Conservation (phyloP, 208 protist genomes). For the Trypanosoma avium region DNA sequence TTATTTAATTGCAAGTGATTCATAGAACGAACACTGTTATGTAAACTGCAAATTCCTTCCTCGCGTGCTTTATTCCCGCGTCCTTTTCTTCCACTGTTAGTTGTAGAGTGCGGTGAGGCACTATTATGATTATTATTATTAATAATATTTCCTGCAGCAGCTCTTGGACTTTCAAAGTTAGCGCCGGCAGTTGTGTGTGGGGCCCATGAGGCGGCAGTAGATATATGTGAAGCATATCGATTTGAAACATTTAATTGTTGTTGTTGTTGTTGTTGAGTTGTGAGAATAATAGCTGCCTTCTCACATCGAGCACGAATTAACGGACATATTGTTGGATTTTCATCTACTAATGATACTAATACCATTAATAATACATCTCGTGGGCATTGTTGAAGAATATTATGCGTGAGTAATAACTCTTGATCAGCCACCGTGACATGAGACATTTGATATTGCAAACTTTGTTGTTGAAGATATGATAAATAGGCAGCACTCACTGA, state of each 20-base stretch:
- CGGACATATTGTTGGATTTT: constrained; percentile 54
- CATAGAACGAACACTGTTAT: constrained; percentile 75
- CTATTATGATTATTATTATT: constrained; percentile 27
- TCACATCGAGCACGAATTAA: constrained; percentile 58
- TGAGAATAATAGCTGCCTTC: constrained; percentile 26
- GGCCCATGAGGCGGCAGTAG: constrained; percentile 48
- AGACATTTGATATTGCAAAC: constrained; percentile 28
- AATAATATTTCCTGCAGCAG: too few relatives aligned
- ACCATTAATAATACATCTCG: constrained; percentile 56
- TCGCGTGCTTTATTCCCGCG: constrained; percentile 66
- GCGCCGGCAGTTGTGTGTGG: constrained; percentile 10
- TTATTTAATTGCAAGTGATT: constrained; percentile 84
- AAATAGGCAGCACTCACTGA: constrained; percentile 14
- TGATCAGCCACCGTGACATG: constrained; percentile 48
- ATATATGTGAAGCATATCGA: too few relatives aligned
- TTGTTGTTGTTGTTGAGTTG: constrained; percentile 17
- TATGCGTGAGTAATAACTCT: constrained; percentile 54
- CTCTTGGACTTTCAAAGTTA: constrained; percentile 22
- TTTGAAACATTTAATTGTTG: constrained; percentile 30
- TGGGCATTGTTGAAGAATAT: constrained; percentile 58
- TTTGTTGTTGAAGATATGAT: constrained; percentile 46
- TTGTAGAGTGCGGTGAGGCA: constrained; percentile 32
- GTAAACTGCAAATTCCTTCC: constrained; percentile 79
- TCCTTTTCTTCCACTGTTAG: constrained; percentile 31
- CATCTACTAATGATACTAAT: constrained; percentile 70